A percentile compares a stretch with the other conserved stretches of the same genome.
Conservation (phyloP, 441 rosid genomes). For the Lepidium campestre region DNA sequence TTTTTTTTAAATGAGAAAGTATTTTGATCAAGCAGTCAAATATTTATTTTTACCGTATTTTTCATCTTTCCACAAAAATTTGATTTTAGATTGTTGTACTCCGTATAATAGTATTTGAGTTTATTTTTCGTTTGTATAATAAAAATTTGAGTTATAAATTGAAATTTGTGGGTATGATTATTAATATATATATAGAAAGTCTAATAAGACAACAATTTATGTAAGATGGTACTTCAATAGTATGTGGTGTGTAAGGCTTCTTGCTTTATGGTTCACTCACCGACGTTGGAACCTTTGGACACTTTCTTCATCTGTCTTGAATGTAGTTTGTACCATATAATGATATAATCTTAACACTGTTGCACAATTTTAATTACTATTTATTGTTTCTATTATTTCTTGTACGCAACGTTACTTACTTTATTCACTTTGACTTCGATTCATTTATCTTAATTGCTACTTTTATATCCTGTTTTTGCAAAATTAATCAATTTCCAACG, state of each 20-base stretch:
- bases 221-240: not conserved
- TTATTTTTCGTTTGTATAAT: no score
- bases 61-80: no score
- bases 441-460: not conserved
- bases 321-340: no score
- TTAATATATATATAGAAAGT: no score
- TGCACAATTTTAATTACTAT: not conserved
- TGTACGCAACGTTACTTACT: not conserved
- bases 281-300: slow-evolving; percentile 6
- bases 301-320: no score
- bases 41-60: no score
- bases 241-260: slow-evolving; percentile 6
- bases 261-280: not conserved
- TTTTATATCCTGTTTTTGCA: not conserved
- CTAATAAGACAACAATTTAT: not conserved
- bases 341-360: not conserved
- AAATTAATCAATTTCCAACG: not conserved
- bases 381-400: not conserved
- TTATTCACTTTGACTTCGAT: not conserved
- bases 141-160: no score
- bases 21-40: no score
- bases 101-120: no score
- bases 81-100: no score
- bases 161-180: no score
- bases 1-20: no score